Evolutionary conservation across 257 asterid genomes (phyloP), one percentile per base, ranked within the genome.

Genomic region (Solanum virginianum): DNA sequence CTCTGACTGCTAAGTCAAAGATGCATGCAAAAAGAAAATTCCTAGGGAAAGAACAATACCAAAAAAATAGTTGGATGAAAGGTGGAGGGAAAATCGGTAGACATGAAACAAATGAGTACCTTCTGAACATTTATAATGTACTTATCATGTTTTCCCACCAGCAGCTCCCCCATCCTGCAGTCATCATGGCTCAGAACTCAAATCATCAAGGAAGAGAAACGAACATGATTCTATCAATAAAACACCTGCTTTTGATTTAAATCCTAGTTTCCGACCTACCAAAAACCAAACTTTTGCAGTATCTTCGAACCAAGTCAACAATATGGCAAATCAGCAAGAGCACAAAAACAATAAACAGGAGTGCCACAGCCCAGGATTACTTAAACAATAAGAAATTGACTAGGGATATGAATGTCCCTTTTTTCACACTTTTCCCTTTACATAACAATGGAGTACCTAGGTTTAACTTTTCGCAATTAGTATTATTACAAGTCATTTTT

Each of bases 101-200:
- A 47, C 10, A 22, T 74, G 81, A 47, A 74, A 47, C 41, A 74
- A 45, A 74, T 74, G 47, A 26, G 82, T 77, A 87, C 89, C 89
- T 87, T 85, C 54, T 87, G 86, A 82, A 82, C 86, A 53, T 83
- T 41, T 82, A 87, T 22, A 10, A 87, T 87, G 84, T 54, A 87
- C 84, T 85, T 82, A 12, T 26, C 74, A 79, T 87, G 89, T 43
- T 85, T 85, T 16, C 85, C 88, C 68, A 71, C 86, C 49, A 53
- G 45, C 32, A 85, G 85, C 83, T 85, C 89, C 43, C 86, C 88
- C 89, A 85, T 87, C 77, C 85, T 83, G 85, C 69, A 77, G 0
- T 26, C 24, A 51, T 77, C 43, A 26, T 51, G 82, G 3, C 3
- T 26, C 82, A 49, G 45, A 75, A 75, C 60, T 75, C 82, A 75